A percentile compares a stretch with the other conserved stretches of the same genome.
phyloP scores from a whole-genome alignment of 2,329 filamentous ascomycete species.

The Colletotrichum sublineola region DNA sequence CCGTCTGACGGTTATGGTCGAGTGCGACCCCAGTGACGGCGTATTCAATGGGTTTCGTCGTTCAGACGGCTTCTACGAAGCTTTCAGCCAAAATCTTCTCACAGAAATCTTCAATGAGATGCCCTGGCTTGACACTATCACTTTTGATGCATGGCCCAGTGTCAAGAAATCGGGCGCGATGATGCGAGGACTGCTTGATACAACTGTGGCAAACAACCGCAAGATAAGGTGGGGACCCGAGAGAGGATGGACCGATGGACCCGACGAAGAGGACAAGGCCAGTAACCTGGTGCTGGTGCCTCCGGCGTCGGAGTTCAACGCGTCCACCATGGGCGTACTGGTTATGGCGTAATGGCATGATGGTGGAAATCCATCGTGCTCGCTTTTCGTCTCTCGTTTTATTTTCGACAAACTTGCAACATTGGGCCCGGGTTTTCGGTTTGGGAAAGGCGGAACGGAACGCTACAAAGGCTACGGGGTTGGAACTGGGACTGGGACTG shows the following conservation, averaged over 20 bases:
- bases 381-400: slow-evolving; percentile 11
- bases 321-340: slow-evolving; percentile 35
- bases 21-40: slow-evolving; percentile 77
- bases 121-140: slow-evolving; percentile 68
- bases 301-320: slow-evolving; percentile 25
- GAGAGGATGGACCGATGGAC: slow-evolving; percentile 73
- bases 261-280: slow-evolving; percentile 53
- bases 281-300: slow-evolving; percentile 30
- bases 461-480: background rate
- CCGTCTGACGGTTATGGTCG: slow-evolving; percentile 75
- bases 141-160: slow-evolving; percentile 78
- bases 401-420: slow-evolving; percentile 1
- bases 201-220: slow-evolving; percentile 62
- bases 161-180: slow-evolving; percentile 76
- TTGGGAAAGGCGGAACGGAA: background rate
- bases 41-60: slow-evolving; percentile 77
- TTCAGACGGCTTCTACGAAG: slow-evolving; percentile 77
- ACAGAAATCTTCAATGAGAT: slow-evolving; percentile 68
- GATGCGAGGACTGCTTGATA: slow-evolving; percentile 70
- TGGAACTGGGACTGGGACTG: background rate
- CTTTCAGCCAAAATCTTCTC: slow-evolving; percentile 72
- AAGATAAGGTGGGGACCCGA: slow-evolving; percentile 76
- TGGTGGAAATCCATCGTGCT: slow-evolving; percentile 2
- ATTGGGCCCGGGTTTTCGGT: slow-evolving; percentile 12
- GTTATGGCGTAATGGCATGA: slow-evolving; percentile 34